Evolutionary conservation across 1,139 yeast species (phyloP), one percentile per base, ranked within the genome.

Genomic region (Nakaseomyces delphensis): DNA sequence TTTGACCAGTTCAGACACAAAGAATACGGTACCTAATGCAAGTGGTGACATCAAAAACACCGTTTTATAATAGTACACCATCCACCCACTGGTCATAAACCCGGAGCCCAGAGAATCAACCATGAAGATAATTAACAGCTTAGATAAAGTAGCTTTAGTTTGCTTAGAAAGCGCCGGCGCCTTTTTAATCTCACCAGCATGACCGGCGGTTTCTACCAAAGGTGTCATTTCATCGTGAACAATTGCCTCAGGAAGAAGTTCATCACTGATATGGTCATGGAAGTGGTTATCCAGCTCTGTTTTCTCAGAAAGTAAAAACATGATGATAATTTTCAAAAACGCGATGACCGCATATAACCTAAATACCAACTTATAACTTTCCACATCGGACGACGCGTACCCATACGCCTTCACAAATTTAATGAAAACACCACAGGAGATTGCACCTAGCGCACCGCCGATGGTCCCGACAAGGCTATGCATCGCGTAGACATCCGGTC

Each of bases 81-180:
- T 73, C 96, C 96, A 87, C 1, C 95, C 83, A 39, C 79, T 70
- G 1, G 95, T 80, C 85, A 85, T 82, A 60, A 86, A 81, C 0
- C 96, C 95, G 47, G 79, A 79, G 0, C 95, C 96, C 43, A 87
- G 70, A 0, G 96, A 84, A 60, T 87, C 96, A 19, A 76, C 49
- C 60, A 73, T 73, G 48, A 83, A 74, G 67, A 85, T 76, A 48
- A 80, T 71, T 6, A 83, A 47, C n/a, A 66, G 44, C 41, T 55
- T 60, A 27, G 55, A 41, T 43, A 66, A 43, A 1, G 63, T 45
- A 2, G 59, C 43, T 2, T 48, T 41, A 1, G 67, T 61, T 20
- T 61, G 60, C n/a, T 47, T 46, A 1, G 64, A 56, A 7, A 62
- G 36, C 2, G 38, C 41, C 6, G 38, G 41, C 2, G 39, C 23